Base-by-base conservation (phyloP, 2,329 filamentous ascomycete genomes). In the Dactylella cylindrospora region DNA sequence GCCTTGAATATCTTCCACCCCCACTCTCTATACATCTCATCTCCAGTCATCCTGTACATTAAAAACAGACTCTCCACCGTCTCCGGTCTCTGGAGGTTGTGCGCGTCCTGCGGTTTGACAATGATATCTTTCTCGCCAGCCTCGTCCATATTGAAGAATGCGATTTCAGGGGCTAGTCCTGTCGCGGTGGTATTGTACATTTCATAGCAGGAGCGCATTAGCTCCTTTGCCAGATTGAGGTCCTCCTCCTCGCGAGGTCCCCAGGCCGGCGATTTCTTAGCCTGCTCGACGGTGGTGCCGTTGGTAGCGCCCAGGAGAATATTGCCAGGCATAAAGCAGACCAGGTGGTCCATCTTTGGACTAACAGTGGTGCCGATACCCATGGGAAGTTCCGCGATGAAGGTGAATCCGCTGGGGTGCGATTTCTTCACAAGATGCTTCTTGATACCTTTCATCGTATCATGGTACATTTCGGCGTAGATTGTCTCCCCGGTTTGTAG, bases 1-100 rank as follows among this genome's bases (percentile, higher is more conserved):
- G 85, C 84, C 72, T 88, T 84, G 76, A 98, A 98, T 84, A 98
- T 97, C 68, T 95, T 85, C 93, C 93, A 98, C 10, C 93, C 93
- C 91, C 91, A 97, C 69, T 96, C 84, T 20, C 93, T 82, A 74
- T 98, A 98, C 66, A 83, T 85, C 31, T 81, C 77, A 65, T 98
- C 90, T 20, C 87, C 88, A 0, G 93, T 98, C 72, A 98, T 95
- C 65, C 93, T 85, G 86, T 91, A 98, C 90, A 98, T 95, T 76
- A 97, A 95, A 70, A 98, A 90, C 64, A 98, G 76, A 60, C 84
- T 90, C 76, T 98, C 93, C n/a, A 96, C 84, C 0, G 93, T 96
- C 76, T 98, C 93, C 0, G 93, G 93, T 25, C 93, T 82, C 74
- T 97, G 93, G 26, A 98, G 78, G 71, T 98, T 98, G 75, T 97